Evolutionary conservation across 2,329 filamentous ascomycete genomes (phyloP).

Genomic region (Colletotrichum trifolii): DNA sequence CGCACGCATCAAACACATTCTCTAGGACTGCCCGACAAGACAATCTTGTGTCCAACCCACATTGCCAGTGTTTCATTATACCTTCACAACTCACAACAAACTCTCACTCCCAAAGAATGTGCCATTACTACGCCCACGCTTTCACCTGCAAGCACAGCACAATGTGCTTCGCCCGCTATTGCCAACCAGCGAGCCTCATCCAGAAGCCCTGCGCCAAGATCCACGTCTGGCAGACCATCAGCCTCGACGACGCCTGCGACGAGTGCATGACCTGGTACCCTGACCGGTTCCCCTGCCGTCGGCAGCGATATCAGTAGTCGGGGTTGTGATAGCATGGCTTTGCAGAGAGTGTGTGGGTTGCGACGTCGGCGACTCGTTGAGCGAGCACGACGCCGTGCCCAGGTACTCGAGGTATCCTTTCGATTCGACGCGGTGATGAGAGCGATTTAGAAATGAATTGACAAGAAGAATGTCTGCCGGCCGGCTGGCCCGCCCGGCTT

Average conservation of each 20-base stretch:
- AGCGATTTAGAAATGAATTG: background rate
- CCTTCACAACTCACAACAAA: background rate
- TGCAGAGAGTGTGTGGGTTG: background rate
- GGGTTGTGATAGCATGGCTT: background rate
- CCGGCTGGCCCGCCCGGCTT: background rate
- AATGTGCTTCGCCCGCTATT: slow-evolving; percentile 50
- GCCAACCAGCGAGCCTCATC: slow-evolving; percentile 47
- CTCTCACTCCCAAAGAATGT: slow-evolving; percentile 42
- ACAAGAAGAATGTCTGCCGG: background rate
- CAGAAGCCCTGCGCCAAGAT: slow-evolving; percentile 49
- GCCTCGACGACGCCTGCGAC: slow-evolving; percentile 49
- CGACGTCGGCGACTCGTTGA: background rate
- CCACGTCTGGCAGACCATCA: slow-evolving; percentile 50
- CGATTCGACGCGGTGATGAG: background rate
- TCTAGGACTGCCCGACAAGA: no score
- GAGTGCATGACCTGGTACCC: slow-evolving; percentile 47
- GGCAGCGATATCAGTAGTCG: slow-evolving; percentile 27
- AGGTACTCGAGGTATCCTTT: background rate
- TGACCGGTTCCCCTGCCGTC: slow-evolving; percentile 39
- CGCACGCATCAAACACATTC: no score
- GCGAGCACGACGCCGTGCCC: no score
- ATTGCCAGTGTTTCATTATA: no score
- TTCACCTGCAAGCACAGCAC: slow-evolving; percentile 49
- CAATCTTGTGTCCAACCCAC: no score
- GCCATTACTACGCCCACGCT: slow-evolving; percentile 51